Conservation (phyloP, 1,284 basidiomycete genomes). For the Sanghuangporus weigelae region DNA sequence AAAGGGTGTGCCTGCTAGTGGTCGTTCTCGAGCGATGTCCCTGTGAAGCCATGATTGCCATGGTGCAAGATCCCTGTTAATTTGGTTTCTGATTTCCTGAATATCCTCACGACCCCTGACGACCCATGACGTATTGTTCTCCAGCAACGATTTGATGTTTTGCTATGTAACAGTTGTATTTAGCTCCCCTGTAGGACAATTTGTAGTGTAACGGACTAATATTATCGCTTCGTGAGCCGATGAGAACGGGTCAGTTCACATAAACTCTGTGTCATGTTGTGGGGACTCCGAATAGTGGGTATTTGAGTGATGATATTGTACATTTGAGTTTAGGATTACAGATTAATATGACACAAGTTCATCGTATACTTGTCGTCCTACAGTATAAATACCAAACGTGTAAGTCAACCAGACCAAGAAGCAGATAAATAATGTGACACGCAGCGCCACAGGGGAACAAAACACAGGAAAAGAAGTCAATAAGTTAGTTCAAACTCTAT, state of each 20-base stretch:
- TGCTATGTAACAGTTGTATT: neutral
- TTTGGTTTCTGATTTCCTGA: neutral
- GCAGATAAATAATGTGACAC: neutral
- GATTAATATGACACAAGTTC: neutral
- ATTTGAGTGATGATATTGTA: neutral
- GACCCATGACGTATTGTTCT: conserved; percentile 5
- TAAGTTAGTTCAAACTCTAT: neutral
- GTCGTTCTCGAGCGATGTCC: conserved; percentile 71
- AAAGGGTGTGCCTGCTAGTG: conserved; percentile 51
- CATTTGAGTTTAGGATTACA: neutral
- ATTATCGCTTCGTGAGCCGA: neutral
- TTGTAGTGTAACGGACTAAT: neutral
- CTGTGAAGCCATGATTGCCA: conserved; percentile 40
- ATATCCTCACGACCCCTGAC: neutral
- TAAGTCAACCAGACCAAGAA: neutral
- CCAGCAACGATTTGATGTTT: neutral
- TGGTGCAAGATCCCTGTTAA: conserved; percentile 7
- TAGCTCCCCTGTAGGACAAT: neutral
- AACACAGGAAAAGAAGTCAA: neutral
- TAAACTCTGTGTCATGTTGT: neutral
- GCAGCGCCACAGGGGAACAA: neutral
- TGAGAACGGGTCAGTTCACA: neutral
- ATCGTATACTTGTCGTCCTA: neutral
- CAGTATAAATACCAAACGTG: neutral
- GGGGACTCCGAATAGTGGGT: no score